A percentile compares a stretch with the other conserved stretches of the same genome.
phyloP scores from a whole-genome alignment of 129 eudicot genomes.

The Flaveria brownii region DNA sequence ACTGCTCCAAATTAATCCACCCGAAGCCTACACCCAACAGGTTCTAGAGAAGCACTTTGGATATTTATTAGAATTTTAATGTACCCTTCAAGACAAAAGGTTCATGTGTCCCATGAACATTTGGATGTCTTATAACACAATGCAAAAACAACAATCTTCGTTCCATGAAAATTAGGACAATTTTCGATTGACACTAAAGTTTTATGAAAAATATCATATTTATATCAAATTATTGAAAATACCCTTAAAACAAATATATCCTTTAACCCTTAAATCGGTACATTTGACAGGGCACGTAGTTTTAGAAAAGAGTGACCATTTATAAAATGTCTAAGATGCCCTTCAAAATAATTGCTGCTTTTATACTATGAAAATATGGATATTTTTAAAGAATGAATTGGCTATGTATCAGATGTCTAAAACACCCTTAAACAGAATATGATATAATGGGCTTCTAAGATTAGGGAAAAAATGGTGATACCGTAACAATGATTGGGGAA shows the following conservation, averaged over 20 bases:
- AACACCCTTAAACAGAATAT: background rate
- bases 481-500: constrained; percentile 91
- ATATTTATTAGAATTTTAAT: background rate
- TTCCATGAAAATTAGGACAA: background rate
- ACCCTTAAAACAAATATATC: background rate
- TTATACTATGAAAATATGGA: background rate
- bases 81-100: background rate
- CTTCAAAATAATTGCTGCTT: constrained; percentile 10
- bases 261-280: background rate
- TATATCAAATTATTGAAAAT: background rate
- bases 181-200: background rate
- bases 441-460: background rate
- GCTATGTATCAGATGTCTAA: background rate
- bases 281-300: background rate
- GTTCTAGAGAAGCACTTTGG: background rate
- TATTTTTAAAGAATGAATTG: background rate
- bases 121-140: background rate
- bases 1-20: no score
- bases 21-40: no score
- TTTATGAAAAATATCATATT: background rate
- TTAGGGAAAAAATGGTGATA: constrained; percentile 20
- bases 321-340: constrained; percentile 1
- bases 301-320: background rate
- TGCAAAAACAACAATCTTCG: background rate
- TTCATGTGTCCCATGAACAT: background rate